Evolutionary conservation across 805 yeast species (phyloP), one percentile per base, ranked within the genome.

Genomic region (Yarrowia sp.): DNA sequence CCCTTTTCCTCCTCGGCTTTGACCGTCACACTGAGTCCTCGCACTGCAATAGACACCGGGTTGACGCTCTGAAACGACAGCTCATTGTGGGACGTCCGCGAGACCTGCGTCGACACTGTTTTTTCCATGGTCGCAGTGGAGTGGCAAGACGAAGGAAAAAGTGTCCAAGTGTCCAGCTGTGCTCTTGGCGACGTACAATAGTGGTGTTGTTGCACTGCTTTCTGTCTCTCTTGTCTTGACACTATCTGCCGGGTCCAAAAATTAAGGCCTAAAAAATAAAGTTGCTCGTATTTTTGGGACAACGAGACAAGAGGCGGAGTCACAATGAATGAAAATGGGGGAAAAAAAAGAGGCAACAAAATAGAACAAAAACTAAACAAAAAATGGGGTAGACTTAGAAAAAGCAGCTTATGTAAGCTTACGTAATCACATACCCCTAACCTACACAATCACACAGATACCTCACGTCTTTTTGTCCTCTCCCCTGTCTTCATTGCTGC

Each of bases 41-140:
- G 17, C 2, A 60, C 53, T 12, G 24, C 14, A 38, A 68, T 39
- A 6, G 68, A 69, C 19, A 63, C 42, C 2, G 56, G 53, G 13
- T 52, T 39, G 40, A 69, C 69, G 36, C 43, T 65, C 65, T 69
- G 67, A 36, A 68, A 65, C 63, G 52, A 38, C n/a, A 47, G 66
- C 38, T 36, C 46, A 43, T 49, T 69, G 65, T 39, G 47, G 9
- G 36, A 20, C 13, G 53, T 30, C 15, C 47, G 50, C 2, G 66
- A 9, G n/a, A 47, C 30, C 15, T 40, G 47, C 46, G 63, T n/a
- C 12, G 63, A 15, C 24, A 17, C 38, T 40, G 63, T 38, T 55
- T 55, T 55, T 33, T 55, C 63, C 63, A 55, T 55, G 24, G 14
- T 33, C 7, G 12, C 3, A 10, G 30, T 8, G 15, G 38, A 19